phyloP scores from a whole-genome alignment of 2,329 filamentous ascomycete species.

The Myriosclerotinia duriaeana region DNA sequence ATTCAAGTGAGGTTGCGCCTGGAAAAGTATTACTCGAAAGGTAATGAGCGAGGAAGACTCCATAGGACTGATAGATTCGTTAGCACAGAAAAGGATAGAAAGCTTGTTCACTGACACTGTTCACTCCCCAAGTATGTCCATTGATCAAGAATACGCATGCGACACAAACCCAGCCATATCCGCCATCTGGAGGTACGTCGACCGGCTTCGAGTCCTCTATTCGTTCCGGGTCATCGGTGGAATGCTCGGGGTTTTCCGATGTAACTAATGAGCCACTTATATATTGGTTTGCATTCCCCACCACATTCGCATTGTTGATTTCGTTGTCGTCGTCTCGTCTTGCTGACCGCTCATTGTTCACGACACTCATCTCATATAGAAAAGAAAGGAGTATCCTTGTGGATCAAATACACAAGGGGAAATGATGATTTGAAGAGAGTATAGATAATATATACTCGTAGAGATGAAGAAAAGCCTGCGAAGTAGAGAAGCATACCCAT shows the following conservation, averaged over 20 bases:
- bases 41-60: slow-evolving; percentile 77
- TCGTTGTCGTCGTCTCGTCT: slow-evolving; percentile 6
- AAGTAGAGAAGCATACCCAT: neutral
- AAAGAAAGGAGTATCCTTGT: neutral
- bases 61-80: slow-evolving; percentile 53
- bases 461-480: neutral
- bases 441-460: slow-evolving; percentile 5
- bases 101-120: slow-evolving; percentile 36
- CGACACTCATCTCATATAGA: slow-evolving; percentile 3
- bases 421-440: neutral
- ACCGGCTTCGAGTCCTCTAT: slow-evolving; percentile 18
- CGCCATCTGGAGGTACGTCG: slow-evolving; percentile 53
- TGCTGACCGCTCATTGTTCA: slow-evolving; percentile 12
- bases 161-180: slow-evolving; percentile 58
- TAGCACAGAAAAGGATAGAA: slow-evolving; percentile 2
- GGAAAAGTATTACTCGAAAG: slow-evolving; percentile 62
- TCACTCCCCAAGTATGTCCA: slow-evolving; percentile 49
- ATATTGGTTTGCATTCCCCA: neutral
- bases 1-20: slow-evolving; percentile 62
- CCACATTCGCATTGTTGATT: neutral
- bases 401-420: neutral
- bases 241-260: neutral
- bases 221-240: neutral
- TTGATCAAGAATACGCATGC: slow-evolving; percentile 47
- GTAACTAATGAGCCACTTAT: slow-evolving; percentile 1